Conservation (phyloP, 805 yeast genomes). For the Yamadazyma takamatsuzukensis region DNA sequence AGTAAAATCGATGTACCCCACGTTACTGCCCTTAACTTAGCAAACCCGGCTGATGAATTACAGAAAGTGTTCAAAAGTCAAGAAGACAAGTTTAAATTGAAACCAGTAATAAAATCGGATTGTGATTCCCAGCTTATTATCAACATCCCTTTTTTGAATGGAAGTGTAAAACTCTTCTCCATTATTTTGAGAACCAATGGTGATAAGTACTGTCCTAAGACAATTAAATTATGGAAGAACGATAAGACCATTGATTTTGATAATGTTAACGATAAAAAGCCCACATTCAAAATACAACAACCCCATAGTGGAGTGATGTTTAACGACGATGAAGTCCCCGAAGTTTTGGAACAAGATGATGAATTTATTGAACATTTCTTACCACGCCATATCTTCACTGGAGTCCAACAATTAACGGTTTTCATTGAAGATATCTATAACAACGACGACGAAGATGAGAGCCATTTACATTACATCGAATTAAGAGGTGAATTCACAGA, state of each 20-base stretch:
- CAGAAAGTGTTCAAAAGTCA: slow-evolving; percentile 50
- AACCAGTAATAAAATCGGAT: slow-evolving; percentile 57
- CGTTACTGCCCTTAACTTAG: slow-evolving; percentile 61
- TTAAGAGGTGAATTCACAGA: slow-evolving; percentile 68
- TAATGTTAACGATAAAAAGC: slow-evolving; percentile 44
- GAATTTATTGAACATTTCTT: slow-evolving; percentile 78
- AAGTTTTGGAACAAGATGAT: slow-evolving; percentile 25
- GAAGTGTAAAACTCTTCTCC: slow-evolving; percentile 70
- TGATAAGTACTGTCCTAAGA: slow-evolving; percentile 62
- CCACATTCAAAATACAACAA: slow-evolving; percentile 54
- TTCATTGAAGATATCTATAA: slow-evolving; percentile 60
- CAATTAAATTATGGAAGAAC: slow-evolving; percentile 71
- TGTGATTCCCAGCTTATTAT: slow-evolving; percentile 78
- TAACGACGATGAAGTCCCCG: slow-evolving; percentile 38
- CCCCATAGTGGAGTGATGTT: slow-evolving; percentile 57
- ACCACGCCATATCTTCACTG: slow-evolving; percentile 72
- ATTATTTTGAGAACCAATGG: slow-evolving; percentile 65
- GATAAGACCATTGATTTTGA: slow-evolving; percentile 70
- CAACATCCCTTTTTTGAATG: slow-evolving; percentile 71
- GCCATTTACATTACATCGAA: slow-evolving; percentile 67
- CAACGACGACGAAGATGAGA: slow-evolving; percentile 50
- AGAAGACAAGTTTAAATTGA: slow-evolving; percentile 46
- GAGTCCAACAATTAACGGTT: slow-evolving; percentile 62
- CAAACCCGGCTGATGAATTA: slow-evolving; percentile 48
- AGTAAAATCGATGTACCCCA: slow-evolving; percentile 56